phyloP scores from a whole-genome alignment of 2,329 filamentous ascomycete species.

The Exophiala aquamarina region DNA sequence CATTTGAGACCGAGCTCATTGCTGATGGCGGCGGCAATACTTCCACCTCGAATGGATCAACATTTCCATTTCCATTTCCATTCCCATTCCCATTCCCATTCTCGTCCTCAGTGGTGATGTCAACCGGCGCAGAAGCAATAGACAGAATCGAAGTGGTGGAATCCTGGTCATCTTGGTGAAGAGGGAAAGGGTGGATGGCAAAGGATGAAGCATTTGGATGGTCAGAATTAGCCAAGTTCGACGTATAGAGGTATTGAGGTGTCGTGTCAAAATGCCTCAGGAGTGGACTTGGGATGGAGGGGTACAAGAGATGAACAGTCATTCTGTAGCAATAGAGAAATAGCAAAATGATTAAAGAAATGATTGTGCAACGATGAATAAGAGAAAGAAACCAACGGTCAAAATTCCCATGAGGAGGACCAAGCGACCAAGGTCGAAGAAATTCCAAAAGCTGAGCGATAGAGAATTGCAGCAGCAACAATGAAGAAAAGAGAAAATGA shows the following conservation, averaged over 20 bases:
- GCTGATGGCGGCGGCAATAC: background rate
- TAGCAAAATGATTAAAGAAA: slow-evolving; percentile 13
- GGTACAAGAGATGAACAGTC: slow-evolving; percentile 22
- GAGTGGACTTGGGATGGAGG: slow-evolving; percentile 20
- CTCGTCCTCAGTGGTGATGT: no score
- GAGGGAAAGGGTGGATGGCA: slow-evolving; percentile 12
- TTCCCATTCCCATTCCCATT: no score
- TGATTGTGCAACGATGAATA: slow-evolving; percentile 16
- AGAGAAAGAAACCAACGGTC: slow-evolving; percentile 26
- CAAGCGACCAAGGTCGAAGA: slow-evolving; percentile 20
- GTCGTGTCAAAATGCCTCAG: slow-evolving; percentile 16
- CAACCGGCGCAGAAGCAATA: slow-evolving; percentile 9
- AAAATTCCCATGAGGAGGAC: slow-evolving; percentile 22
- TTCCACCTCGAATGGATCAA: background rate
- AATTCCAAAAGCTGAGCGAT: slow-evolving; percentile 25
- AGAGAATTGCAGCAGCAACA: slow-evolving; percentile 12
- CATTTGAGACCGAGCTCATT: slow-evolving; percentile 1
- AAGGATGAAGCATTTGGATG: slow-evolving; percentile 3
- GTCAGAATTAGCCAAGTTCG: slow-evolving; percentile 6
- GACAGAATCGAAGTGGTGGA: slow-evolving; percentile 18
- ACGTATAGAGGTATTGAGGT: slow-evolving; percentile 13
- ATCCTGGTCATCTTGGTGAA: slow-evolving; percentile 13
- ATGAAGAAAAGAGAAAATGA: no score
- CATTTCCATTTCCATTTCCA: slow-evolving; percentile 20
- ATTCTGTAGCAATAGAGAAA: slow-evolving; percentile 19